Conservation (phyloP, 345 rosid genomes). For the Salix udensis region DNA sequence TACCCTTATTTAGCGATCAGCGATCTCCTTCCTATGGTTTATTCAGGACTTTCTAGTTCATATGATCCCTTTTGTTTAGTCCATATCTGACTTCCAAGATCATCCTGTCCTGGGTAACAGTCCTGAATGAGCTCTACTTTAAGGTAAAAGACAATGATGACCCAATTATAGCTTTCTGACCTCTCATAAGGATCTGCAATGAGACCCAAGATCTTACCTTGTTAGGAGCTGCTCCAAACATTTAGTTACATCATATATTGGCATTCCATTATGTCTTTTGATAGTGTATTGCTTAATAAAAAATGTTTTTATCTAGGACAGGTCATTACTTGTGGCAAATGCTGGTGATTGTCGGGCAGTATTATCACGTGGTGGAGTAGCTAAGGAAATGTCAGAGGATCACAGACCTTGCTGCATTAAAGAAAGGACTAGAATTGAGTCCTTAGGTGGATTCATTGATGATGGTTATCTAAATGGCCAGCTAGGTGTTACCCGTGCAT, state of each 20-base stretch:
- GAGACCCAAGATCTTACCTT: not conserved
- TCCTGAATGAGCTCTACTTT: not conserved
- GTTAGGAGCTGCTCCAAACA: not conserved
- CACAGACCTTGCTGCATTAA: slow-evolving; percentile 59
- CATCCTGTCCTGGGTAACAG: not conserved
- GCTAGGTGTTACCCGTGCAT: slow-evolving; percentile 67
- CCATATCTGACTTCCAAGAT: not conserved
- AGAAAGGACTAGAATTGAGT: slow-evolving; percentile 60
- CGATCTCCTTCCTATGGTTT: not conserved
- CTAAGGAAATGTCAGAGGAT: slow-evolving; percentile 70
- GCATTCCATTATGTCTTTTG: not conserved
- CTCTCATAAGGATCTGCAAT: not conserved
- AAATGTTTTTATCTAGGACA: slow-evolving; percentile 12
- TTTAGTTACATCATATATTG: not conserved
- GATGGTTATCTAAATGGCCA: slow-evolving; percentile 75
- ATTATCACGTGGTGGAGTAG: slow-evolving; percentile 54
- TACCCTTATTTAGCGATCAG: not conserved
- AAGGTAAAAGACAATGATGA: not conserved
- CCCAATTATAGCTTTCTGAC: not conserved
- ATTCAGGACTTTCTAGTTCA: not conserved
- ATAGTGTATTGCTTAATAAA: not conserved
- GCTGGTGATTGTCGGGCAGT: slow-evolving; percentile 94
- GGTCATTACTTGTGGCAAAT: slow-evolving; percentile 83
- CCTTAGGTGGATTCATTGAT: slow-evolving; percentile 56
- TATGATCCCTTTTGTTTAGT: not conserved